Evolutionary conservation across 345 rosid genomes (phyloP).

Genomic region (Eucalyptus urophylla): DNA sequence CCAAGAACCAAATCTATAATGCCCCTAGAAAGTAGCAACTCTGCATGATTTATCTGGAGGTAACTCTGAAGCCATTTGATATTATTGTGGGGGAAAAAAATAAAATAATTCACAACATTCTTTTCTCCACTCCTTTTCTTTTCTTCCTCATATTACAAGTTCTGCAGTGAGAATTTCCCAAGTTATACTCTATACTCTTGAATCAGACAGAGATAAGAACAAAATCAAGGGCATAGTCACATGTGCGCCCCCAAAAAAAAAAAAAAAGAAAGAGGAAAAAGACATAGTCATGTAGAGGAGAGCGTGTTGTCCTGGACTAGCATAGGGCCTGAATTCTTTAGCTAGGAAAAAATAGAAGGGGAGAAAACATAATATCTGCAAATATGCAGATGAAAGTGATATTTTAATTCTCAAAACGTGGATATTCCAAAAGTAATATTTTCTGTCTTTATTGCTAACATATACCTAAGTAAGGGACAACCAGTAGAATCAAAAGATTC

Average conservation of each 20-base stretch:
- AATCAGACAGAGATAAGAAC: not conserved
- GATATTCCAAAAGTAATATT: not conserved
- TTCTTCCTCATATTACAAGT: not conserved
- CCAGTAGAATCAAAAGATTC: not conserved
- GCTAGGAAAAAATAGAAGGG: not conserved
- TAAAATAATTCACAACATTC: not conserved
- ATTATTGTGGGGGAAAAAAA: not conserved
- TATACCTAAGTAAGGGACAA: not conserved
- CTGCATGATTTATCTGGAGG: not conserved
- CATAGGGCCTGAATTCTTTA: not conserved
- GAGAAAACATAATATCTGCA: not conserved
- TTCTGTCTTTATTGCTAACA: not conserved
- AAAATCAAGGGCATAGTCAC: not conserved
- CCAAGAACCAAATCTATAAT: not conserved
- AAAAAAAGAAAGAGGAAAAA: not conserved
- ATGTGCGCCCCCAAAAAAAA: not conserved
- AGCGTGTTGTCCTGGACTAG: not conserved
- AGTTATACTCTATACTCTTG: not conserved
- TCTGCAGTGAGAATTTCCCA: not conserved
- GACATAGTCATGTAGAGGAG: not conserved
- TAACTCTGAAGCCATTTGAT: not conserved
- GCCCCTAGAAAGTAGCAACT: not conserved
- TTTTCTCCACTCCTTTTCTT: not conserved
- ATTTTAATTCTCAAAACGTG: not conserved
- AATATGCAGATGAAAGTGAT: not conserved